Conservation (phyloP, 768 basidiomycete species). For the Porphyrellus cyaneotinctus region DNA sequence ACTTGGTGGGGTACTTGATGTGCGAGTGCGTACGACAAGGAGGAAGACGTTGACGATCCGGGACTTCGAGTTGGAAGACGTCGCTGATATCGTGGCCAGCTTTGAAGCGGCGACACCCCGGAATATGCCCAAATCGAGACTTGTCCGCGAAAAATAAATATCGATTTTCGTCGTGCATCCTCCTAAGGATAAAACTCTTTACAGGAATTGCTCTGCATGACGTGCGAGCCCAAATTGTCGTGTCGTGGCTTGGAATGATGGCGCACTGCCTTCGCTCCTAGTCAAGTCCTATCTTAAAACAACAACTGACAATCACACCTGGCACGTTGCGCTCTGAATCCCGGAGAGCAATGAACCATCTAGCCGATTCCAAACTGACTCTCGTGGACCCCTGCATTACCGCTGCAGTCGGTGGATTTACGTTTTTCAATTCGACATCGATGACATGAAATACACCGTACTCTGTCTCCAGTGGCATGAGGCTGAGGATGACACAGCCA, state of each 20-base stretch:
- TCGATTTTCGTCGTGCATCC: too few relatives aligned
- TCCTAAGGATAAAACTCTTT: too few relatives aligned
- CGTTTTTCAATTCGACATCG: not conserved
- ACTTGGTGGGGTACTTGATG: not conserved
- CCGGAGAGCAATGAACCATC: not conserved
- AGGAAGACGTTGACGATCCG: not conserved
- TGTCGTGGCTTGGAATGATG: too few relatives aligned
- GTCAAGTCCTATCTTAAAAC: too few relatives aligned
- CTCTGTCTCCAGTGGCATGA: too few relatives aligned
- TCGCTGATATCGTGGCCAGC: constrained; percentile 1
- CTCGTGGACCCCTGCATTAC: not conserved
- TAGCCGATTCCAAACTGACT: not conserved
- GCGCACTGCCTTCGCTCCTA: not conserved
- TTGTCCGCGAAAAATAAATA: not conserved
- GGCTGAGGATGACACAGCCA: too few relatives aligned
- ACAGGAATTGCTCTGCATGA: not conserved
- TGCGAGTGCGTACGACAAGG: not conserved
- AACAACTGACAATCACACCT: too few relatives aligned
- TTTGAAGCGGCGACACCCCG: constrained; percentile 19
- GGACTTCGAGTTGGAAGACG: too few relatives aligned
- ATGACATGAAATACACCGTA: not conserved
- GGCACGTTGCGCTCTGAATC: too few relatives aligned
- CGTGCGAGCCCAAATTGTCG: too few relatives aligned
- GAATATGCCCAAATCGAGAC: constrained; percentile 6
- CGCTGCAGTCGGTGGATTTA: not conserved